These are phyloP conservation scores for Mycena polygramma DNA, from an alignment of 768 basidiomycete genomes.

Conservation along the genomic window DNA sequence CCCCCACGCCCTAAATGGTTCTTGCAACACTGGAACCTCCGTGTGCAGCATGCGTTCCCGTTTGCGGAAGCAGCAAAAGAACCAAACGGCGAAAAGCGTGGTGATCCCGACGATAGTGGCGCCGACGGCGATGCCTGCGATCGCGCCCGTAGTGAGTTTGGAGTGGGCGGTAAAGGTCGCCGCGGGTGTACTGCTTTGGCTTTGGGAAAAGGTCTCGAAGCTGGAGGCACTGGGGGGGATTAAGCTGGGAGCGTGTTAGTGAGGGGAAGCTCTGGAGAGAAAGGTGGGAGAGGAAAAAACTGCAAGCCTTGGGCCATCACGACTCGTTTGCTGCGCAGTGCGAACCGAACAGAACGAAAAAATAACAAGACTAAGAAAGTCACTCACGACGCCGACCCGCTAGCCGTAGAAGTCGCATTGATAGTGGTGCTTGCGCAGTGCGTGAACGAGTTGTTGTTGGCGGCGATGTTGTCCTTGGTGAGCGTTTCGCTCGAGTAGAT, in stretches of 20 bases:
- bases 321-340: no score
- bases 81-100: constrained; percentile 11
- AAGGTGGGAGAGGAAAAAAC: no score
- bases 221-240: no score
- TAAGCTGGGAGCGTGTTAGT: no score
- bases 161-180: not conserved
- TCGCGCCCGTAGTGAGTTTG: constrained; percentile 21
- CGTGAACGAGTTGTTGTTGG: constrained; percentile 37
- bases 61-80: constrained; percentile 2
- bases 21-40: constrained; percentile 1
- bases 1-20: constrained; percentile 1
- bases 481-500: constrained; percentile 35
- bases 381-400: constrained; percentile 1
- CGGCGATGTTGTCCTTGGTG: constrained; percentile 11
- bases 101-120: constrained; percentile 14
- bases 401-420: constrained; percentile 14
- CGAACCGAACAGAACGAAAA: no score
- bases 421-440: constrained; percentile 37
- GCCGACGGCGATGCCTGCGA: constrained; percentile 38
- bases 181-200: no score
- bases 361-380: no score
- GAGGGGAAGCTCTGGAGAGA: no score
- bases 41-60: not conserved
- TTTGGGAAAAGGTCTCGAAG: no score
- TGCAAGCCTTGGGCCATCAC: no score